Base-by-base conservation (phyloP, 1,284 basidiomycete genomes). In the Puccinia polysora region DNA sequence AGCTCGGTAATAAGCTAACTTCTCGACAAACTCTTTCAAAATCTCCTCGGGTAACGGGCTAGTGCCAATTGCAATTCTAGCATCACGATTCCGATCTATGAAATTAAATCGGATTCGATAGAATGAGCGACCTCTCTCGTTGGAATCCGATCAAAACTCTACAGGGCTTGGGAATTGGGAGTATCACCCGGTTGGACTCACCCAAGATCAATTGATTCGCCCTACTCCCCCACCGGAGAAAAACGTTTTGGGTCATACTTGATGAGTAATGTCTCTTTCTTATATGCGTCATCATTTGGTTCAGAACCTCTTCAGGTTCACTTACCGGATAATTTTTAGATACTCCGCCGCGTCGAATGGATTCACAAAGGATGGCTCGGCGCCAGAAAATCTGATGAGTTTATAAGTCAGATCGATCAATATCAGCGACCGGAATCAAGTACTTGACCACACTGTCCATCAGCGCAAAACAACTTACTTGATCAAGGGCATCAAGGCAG, bases 401-500 rank as follows among this genome's bases (percentile, higher is more conserved):
- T n/a, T 60, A 32, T 52, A 18, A 2, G 20, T 52, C 8, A 47
- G 28, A 25, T 50, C 28, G 55, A 45, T 14, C 4, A 56, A 45
- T 36, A 32, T 43, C 2, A n/a, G 40, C 36, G 20, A 52, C 65
- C n/a, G n/a, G n/a, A n/a, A n/a, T n/a, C n/a, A n/a, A n/a, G n/a
- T n/a, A n/a, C 32, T 74, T 59, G 14, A 64, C 0, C 36, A 65
- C 73, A 2, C 34, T 20, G 56, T 40, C 64, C 49, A 73, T 67
- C 34, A 38, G 59, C n/a, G n/a, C n/a, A n/a, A 74, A n/a, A 73
- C 59, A 28, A 78, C 78, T 62, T 78, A 81, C 55, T 79, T 80
- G 43, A 81, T 68, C n/a, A 81, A 71, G 0, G 80, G 80, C 65
- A 76, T 76, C 8, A 80, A 67, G 5, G 74, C 76, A 20, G 80